Percentiles rank a stretch among this genome's conserved stretches.
Evolutionary conservation across 208 protist species (phyloP).

Genomic region (Acanthamoeba triangularis): DNA sequence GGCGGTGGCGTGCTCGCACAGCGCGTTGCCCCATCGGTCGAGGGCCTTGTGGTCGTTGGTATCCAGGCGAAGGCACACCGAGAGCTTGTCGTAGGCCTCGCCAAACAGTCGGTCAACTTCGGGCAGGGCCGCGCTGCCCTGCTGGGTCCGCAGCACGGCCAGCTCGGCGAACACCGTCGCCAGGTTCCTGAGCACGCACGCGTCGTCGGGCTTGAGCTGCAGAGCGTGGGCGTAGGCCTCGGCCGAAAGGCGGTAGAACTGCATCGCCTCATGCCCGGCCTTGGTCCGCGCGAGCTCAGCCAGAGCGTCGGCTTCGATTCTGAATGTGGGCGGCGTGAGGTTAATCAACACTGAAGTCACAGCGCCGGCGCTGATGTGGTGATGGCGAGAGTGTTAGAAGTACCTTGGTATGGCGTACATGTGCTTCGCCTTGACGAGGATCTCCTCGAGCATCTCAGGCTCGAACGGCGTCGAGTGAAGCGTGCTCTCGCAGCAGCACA

Average conservation of each 20-base stretch:
- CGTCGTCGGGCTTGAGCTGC: constrained; percentile 68
- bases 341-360: background rate
- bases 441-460: constrained; percentile 14
- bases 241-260: constrained; percentile 46
- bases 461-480: background rate
- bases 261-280: constrained; percentile 36
- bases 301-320: constrained; percentile 73
- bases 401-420: constrained; percentile 74
- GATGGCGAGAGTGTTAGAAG: too few relatives aligned
- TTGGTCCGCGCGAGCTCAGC: constrained; percentile 71
- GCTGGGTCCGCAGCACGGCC: background rate
- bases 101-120: constrained; percentile 56
- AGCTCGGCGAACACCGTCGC: constrained; percentile 69
- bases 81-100: constrained; percentile 73
- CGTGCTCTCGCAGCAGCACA: constrained; percentile 44
- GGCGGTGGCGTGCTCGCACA: constrained; percentile 71
- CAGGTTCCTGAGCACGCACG: constrained; percentile 34
- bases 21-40: constrained; percentile 55
- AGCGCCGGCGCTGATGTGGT: background rate
- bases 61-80: constrained; percentile 31
- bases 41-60: constrained; percentile 71
- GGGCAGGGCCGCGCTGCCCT: constrained; percentile 22
- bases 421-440: constrained; percentile 74
- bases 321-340: too few relatives aligned
- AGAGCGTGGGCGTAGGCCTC: constrained; percentile 67